Evolutionary conservation across 495 filamentous ascomycete genomes (phyloP), one percentile per base, ranked within the genome.

Genomic region (Penicillium ucsense): DNA sequence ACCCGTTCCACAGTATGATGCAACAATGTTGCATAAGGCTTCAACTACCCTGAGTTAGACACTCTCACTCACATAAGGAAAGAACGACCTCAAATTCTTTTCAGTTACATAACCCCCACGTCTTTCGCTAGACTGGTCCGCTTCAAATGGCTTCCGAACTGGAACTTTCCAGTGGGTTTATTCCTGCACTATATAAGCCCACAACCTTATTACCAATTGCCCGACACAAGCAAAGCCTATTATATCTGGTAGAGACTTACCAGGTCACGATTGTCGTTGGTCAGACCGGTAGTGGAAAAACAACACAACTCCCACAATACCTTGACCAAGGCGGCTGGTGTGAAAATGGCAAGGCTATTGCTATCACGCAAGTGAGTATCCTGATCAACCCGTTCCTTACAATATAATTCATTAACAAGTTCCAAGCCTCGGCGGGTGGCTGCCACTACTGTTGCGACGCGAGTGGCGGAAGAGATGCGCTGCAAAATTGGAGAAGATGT

Each of bases 391-490:
- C 5, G 31, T 49, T 4, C 12, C 35, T 41, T 0, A 32, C 11
- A 31, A 8, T 2, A 29, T 31, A 6, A 11, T 35, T 10, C 5
- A 11, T 31, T 68, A 54, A 51, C 47, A 41, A 46, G 35, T 50
- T 41, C 42, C 20, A 47, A 96, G 86, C 92, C 92, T 31, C 82
- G 92, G 11, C 77, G 94, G 54, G 88, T 98, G 38, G 92, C 92
- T 53, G 92, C 89, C 37, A 94, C 88, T 7, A 94, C 89, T 6
- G 88, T 98, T 33, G 92, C 94, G 38, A 76, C 82, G 8, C 73
- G 92, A 60, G 92, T 98, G 11, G 94, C 92, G 4, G 86, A 95
- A 52, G 92, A 99, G 66, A 84, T 89, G 77, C 83, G 89, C 8
- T 88, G 87, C 61, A 84, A 90, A 54, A 54, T 98, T 20, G 94